Conservation (phyloP, 495 filamentous ascomycete genomes). For the Clavariopsis aquatica region DNA sequence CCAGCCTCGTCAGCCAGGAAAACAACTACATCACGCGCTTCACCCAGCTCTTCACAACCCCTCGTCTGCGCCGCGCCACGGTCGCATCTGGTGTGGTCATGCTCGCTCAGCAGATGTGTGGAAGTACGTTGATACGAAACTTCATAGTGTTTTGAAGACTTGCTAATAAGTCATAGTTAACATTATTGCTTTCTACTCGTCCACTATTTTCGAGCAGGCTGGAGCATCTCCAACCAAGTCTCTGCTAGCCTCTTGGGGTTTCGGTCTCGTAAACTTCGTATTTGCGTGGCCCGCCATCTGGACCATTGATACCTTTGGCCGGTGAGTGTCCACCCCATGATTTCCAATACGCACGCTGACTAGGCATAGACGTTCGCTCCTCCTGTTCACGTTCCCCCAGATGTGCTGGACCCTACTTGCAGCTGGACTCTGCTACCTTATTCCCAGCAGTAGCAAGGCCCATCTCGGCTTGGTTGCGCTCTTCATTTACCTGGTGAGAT, state of each 20-base stretch:
- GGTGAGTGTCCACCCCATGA: slow-evolving; percentile 15
- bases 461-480: slow-evolving; percentile 53
- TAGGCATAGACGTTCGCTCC: slow-evolving; percentile 10
- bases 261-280: slow-evolving; percentile 65
- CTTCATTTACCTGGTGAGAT: slow-evolving; percentile 43
- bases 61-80: slow-evolving; percentile 66
- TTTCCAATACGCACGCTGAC: background rate
- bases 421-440: slow-evolving; percentile 40
- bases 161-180: slow-evolving; percentile 17
- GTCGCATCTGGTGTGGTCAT: slow-evolving; percentile 66
- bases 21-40: slow-evolving; percentile 60
- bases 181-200: slow-evolving; percentile 52
- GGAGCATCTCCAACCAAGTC: slow-evolving; percentile 49
- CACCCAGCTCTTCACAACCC: slow-evolving; percentile 66
- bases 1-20: slow-evolving; percentile 48
- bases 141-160: background rate
- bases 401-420: slow-evolving; percentile 45
- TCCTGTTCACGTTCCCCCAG: slow-evolving; percentile 44
- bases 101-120: slow-evolving; percentile 56
- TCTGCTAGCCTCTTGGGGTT: slow-evolving; percentile 59
- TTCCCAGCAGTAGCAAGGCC: slow-evolving; percentile 32
- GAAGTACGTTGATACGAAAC: slow-evolving; percentile 40
- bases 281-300: slow-evolving; percentile 68
- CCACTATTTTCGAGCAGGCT: slow-evolving; percentile 62
- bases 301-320: slow-evolving; percentile 55